Conservation (phyloP, 164 flowering plant species). For the Macadamia integrifolia region DNA sequence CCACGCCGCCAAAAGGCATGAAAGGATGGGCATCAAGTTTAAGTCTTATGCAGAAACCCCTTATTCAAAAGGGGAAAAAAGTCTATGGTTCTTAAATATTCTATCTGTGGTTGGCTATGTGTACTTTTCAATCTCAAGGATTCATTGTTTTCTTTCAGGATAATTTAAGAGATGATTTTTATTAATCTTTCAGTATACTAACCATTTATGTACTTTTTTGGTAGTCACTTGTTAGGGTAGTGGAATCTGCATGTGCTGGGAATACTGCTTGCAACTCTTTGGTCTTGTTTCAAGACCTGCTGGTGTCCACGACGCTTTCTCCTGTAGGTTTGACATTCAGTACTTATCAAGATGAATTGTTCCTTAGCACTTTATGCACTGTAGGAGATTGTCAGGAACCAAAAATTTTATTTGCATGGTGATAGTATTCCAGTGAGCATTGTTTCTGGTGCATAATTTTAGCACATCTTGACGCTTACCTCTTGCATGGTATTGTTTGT, state of each 20-base stretch:
- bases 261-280: constrained; percentile 62
- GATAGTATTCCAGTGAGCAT: not conserved
- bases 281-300: constrained; percentile 82
- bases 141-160: not conserved
- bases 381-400: not conserved
- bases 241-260: constrained; percentile 70
- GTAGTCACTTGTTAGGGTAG: constrained; percentile 79
- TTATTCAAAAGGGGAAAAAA: not conserved
- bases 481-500: constrained; percentile 16
- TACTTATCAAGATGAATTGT: constrained; percentile 2
- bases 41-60: not conserved
- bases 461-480: constrained; percentile 10
- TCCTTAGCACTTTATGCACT: not conserved
- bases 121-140: not conserved
- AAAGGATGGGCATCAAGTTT: too few relatives aligned
- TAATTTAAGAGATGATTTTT: not conserved
- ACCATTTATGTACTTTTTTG: constrained; percentile 12
- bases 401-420: not conserved
- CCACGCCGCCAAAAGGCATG: too few relatives aligned
- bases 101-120: not conserved
- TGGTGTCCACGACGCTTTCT: constrained; percentile 91
- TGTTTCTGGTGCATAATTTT: not conserved
- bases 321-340: constrained; percentile 58
- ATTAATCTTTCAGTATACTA: not conserved
- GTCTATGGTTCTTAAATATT: not conserved